Conservation (phyloP, 495 filamentous ascomycete genomes). For the Aspergillus saccharolyticus region DNA sequence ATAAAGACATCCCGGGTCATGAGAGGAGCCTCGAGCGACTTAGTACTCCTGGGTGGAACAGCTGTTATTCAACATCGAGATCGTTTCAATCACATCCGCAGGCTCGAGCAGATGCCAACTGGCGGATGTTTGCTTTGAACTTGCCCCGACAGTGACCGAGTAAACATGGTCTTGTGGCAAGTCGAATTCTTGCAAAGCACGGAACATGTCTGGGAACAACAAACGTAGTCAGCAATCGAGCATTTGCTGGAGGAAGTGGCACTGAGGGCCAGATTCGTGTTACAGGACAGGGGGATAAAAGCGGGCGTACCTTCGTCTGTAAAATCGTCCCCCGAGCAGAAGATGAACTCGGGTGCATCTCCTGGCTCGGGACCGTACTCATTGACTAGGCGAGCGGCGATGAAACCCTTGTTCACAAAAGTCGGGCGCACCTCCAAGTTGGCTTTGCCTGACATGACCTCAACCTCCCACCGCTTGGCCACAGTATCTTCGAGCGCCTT, state of each 20-base stretch:
- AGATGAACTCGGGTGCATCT: constrained; percentile 65
- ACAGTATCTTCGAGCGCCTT: constrained; percentile 70
- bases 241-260: not conserved
- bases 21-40: not conserved
- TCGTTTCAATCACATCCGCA: constrained; percentile 74
- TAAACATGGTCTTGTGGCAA: constrained; percentile 64
- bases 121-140: constrained; percentile 79
- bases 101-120: constrained; percentile 85
- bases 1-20: not conserved
- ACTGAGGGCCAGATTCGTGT: too few species aligned
- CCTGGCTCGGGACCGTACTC: constrained; percentile 51
- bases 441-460: constrained; percentile 93
- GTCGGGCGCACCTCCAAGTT: constrained; percentile 95
- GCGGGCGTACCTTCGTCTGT: constrained; percentile 85
- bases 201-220: constrained; percentile 51
- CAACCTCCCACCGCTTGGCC: constrained; percentile 73
- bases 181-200: constrained; percentile 54
- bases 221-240: not conserved
- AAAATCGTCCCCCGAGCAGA: constrained; percentile 91
- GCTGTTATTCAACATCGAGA: constrained; percentile 60
- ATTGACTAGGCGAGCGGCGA: constrained; percentile 69
- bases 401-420: constrained; percentile 95
- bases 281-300: not conserved
- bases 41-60: constrained; percentile 31
- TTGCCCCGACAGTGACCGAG: constrained; percentile 81